Evolutionary conservation across 2,329 filamentous ascomycete genomes (phyloP), one percentile per base, ranked within the genome.

Genomic region (Pseudogymnoascus sp.): DNA sequence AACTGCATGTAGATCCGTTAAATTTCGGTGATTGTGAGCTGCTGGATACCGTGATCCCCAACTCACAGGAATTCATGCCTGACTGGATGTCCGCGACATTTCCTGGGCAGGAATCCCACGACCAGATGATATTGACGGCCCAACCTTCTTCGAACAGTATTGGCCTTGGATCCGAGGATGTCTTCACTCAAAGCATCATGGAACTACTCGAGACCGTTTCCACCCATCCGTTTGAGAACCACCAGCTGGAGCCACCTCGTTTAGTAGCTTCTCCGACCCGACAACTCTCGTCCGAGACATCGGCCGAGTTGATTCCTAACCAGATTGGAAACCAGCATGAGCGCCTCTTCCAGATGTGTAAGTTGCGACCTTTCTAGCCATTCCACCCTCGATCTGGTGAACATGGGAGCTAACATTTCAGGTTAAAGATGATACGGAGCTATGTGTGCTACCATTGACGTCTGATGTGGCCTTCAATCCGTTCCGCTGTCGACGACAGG

Each of bases 361-460:
- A 61, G 59, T 31, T 47, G 8, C 21, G 5, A 7, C 4, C 14
- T 23, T 14, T 2, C 1, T 16, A 42, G 18, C 14, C 28, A 61
- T 42, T 28, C 4, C 50, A 31, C 12, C 11, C 5, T 42, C 18
- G 14, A 10, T n/a, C 25, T 47, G 4, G 18, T 8, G 28, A 33
- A 25, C 5, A 4, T n/a, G 38, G 11, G 40, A 10, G 11, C 62
- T 63, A 61, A 66, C 44, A 47, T n/a, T 37, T 18, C 38, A 31
- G 12, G 16, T 18, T 33, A 16, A 59, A 75, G 73, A 75, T 63
- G 72, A 75, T 60, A 66, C 70, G 38, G 73, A 75, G 23, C 73
- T 74, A 37, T 75, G 73, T 47, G 63, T 74, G 10, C 64, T 74
- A 16, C 74, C 73, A 0, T 47, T 75, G 6, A 75, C 73, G 0